Evolutionary conservation across 805 yeast species (phyloP).

Genomic region (Candida sakaeoensis): DNA sequence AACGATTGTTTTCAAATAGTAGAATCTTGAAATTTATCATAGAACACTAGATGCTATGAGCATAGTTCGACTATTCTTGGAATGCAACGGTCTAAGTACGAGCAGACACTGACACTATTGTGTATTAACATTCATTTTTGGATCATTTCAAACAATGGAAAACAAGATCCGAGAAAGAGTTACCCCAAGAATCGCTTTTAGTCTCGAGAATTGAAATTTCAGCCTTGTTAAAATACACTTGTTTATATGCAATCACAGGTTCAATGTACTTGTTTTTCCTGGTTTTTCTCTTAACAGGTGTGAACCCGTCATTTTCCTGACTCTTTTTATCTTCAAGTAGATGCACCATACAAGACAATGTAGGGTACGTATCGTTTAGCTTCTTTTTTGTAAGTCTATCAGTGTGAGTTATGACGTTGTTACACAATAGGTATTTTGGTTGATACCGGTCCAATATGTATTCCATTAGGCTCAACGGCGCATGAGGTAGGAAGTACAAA

Average conservation of each 20-base stretch:
- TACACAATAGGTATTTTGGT: conserved; percentile 47
- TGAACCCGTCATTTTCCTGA: neutral
- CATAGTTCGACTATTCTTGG: too few relatives aligned
- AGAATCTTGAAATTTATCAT: too few relatives aligned
- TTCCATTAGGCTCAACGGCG: conserved; percentile 55
- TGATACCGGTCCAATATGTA: conserved; percentile 26
- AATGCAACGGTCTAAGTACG: too few relatives aligned
- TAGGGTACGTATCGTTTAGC: conserved; percentile 42
- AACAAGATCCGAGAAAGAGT: conserved; percentile 52
- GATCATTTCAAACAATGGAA: conserved; percentile 36
- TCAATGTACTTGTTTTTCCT: conserved; percentile 22
- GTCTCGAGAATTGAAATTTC: conserved; percentile 16
- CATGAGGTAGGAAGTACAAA: conserved; percentile 71
- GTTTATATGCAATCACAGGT: conserved; percentile 30
- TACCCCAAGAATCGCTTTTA: conserved; percentile 42
- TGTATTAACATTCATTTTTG: too few relatives aligned
- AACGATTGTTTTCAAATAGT: too few relatives aligned
- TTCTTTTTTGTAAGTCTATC: conserved; percentile 46
- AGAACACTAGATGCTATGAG: too few relatives aligned
- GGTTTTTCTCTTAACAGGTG: conserved; percentile 12
- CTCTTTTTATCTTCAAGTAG: conserved; percentile 17
- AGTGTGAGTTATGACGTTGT: conserved; percentile 51
- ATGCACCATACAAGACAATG: conserved; percentile 37
- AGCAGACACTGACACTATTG: too few relatives aligned
- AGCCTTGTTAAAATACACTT: conserved; percentile 28